phyloP scores from a whole-genome alignment of 2,329 filamentous ascomycete species.

The Xenoacremonium recifei region DNA sequence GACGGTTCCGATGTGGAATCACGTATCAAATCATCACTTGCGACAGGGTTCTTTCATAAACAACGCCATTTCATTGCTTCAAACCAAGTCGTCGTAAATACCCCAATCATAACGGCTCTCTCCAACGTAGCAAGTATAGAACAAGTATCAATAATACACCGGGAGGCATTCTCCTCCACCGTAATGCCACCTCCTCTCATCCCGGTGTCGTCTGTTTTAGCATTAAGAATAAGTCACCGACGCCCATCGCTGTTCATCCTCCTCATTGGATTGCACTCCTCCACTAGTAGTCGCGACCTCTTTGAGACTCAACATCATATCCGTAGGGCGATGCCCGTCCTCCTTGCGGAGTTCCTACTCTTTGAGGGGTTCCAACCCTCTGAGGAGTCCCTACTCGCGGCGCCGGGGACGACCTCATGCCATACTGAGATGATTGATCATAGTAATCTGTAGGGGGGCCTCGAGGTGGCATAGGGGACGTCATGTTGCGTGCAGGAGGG shows the following conservation, averaged over 20 bases:
- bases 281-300: constrained; percentile 27
- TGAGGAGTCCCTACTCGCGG: not conserved
- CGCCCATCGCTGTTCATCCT: no score
- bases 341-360: constrained; percentile 18
- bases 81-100: not conserved
- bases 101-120: constrained; percentile 12
- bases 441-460: constrained; percentile 26
- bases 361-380: no score
- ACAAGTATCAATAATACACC: constrained; percentile 10
- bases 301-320: constrained; percentile 38
- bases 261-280: constrained; percentile 1
- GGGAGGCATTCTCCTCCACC: not conserved
- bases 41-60: not conserved
- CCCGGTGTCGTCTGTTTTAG: constrained; percentile 8
- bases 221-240: constrained; percentile 5
- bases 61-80: not conserved
- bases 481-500: constrained; percentile 45
- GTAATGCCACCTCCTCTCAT: constrained; percentile 1
- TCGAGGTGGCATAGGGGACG: constrained; percentile 37
- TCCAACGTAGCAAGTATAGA: constrained; percentile 6
- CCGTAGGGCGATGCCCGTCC: constrained; percentile 30
- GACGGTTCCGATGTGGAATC: not conserved
- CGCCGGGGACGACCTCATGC: constrained; percentile 11
- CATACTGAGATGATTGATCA: constrained; percentile 26
- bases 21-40: no score